Evolutionary conservation across 345 rosid species (phyloP).

Genomic region (Gossypium mustelinum): DNA sequence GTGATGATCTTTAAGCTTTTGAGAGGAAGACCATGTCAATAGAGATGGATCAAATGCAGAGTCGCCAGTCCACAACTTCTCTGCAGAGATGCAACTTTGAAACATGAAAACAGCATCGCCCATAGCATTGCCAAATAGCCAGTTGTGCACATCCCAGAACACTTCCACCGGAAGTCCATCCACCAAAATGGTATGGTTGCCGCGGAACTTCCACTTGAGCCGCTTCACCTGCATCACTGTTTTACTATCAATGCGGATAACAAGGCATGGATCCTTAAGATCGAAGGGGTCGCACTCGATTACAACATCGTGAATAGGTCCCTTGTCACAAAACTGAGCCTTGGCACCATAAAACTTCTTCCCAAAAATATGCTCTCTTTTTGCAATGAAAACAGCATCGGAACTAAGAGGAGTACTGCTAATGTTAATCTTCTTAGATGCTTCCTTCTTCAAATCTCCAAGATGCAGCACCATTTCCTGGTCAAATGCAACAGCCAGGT

Average conservation of each 20-base stretch:
- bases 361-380: conserved; percentile 78
- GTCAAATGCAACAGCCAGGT: conserved; percentile 58
- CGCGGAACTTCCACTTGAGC: conserved; percentile 92
- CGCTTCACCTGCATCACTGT: conserved; percentile 71
- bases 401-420: conserved; percentile 25
- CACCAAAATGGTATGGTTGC: conserved; percentile 74
- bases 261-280: conserved; percentile 63
- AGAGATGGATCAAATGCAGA: conserved; percentile 43
- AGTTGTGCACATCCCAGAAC: conserved; percentile 89
- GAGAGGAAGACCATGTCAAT: conserved; percentile 42
- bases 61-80: conserved; percentile 37
- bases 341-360: conserved; percentile 69
- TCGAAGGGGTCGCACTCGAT: conserved; percentile 75
- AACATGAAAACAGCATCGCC: conserved; percentile 92
- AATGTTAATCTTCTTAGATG: conserved; percentile 54
- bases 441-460: conserved; percentile 83
- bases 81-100: conserved; percentile 53
- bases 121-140: conserved; percentile 76
- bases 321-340: conserved; percentile 66
- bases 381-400: conserved; percentile 53
- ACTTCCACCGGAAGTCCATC: conserved; percentile 84
- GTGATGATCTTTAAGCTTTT: conserved; percentile 41
- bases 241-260: conserved; percentile 74
- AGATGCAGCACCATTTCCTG: conserved; percentile 59
- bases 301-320: conserved; percentile 56